A percentile compares a stretch with the other conserved stretches of the same genome.
These are phyloP conservation scores for Ascoidea asiatica DNA, from an alignment of 805 yeast species.

Conservation along the genomic window DNA sequence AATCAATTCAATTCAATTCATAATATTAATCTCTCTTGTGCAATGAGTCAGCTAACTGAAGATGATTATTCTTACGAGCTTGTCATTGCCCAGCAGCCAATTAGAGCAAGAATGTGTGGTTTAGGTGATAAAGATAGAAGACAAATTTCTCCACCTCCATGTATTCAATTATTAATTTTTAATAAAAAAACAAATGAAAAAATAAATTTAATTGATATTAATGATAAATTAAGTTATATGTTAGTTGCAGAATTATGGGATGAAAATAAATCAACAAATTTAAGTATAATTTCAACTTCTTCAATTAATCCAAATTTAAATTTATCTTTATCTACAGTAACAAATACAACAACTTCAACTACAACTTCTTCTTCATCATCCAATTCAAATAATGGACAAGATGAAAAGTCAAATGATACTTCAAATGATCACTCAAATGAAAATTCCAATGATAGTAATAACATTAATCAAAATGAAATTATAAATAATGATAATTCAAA, in stretches of 20 bases:
- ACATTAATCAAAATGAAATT: too few relatives aligned
- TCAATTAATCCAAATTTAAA: constrained; percentile 1
- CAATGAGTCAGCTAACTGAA: not conserved
- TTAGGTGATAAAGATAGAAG: constrained; percentile 26
- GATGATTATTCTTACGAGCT: constrained; percentile 4
- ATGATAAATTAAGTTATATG: constrained; percentile 12
- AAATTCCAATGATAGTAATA: too few relatives aligned
- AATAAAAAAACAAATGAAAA: constrained; percentile 4
- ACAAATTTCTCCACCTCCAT: constrained; percentile 21
- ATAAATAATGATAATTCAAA: too few relatives aligned
- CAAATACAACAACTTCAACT: too few relatives aligned
- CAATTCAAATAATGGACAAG: too few relatives aligned
- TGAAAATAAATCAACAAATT: constrained; percentile 16
- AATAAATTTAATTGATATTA: too few relatives aligned
- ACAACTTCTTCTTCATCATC: too few relatives aligned
- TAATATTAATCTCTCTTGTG: too few relatives aligned
- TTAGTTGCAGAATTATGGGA: constrained; percentile 28
- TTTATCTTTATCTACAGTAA: too few relatives aligned
- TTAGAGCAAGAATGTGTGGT: constrained; percentile 33
- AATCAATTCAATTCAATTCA: too few relatives aligned
- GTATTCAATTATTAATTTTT: constrained; percentile 13
- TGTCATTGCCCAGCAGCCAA: constrained; percentile 27
- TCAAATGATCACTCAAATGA: too few relatives aligned
- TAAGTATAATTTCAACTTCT: constrained; percentile 10
- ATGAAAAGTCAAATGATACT: too few relatives aligned